Percentiles rank a stretch among this genome's conserved stretches.
These are phyloP conservation scores for Malus asiatica DNA, from an alignment of 306 rosid genomes.

Conservation along the genomic window DNA sequence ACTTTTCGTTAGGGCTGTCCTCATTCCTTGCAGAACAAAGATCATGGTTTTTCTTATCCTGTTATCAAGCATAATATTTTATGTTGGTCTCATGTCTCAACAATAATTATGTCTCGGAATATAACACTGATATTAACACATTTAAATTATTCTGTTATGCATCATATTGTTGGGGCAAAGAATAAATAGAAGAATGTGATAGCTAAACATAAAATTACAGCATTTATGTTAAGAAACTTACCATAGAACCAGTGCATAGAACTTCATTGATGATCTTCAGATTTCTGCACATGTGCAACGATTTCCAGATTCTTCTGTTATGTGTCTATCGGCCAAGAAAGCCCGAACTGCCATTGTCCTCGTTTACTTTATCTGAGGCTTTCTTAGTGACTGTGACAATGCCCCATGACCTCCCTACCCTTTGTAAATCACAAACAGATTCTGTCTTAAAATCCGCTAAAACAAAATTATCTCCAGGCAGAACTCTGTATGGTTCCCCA, in stretches of 20 bases:
- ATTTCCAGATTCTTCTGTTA: slow-evolving; percentile 46
- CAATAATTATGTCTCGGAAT: not conserved
- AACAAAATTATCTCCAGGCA: slow-evolving; percentile 55
- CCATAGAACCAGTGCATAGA: slow-evolving; percentile 33
- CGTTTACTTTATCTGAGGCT: slow-evolving; percentile 20
- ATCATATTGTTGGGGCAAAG: too few relatives aligned
- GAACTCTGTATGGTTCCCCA: slow-evolving; percentile 49
- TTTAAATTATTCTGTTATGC: not conserved
- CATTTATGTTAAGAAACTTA: slow-evolving; percentile 12
- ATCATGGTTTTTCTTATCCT: slow-evolving; percentile 32
- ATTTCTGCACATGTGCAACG: slow-evolving; percentile 34
- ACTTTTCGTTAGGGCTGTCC: not conserved
- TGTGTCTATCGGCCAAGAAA: slow-evolving; percentile 40
- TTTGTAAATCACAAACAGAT: slow-evolving; percentile 33
- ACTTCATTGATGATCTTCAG: slow-evolving; percentile 26
- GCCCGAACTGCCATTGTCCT: slow-evolving; percentile 13
- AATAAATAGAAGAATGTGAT: too few relatives aligned
- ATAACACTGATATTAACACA: not conserved
- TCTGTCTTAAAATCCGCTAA: slow-evolving; percentile 52
- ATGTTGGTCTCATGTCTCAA: not conserved
- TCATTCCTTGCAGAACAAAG: not conserved
- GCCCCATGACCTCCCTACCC: slow-evolving; percentile 46
- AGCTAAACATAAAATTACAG: too few relatives aligned
- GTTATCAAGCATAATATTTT: slow-evolving; percentile 11
- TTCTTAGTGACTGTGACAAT: slow-evolving; percentile 27